These are phyloP conservation scores for Vinca major DNA, from an alignment of 305 asterid genomes.

Conservation along the genomic window DNA sequence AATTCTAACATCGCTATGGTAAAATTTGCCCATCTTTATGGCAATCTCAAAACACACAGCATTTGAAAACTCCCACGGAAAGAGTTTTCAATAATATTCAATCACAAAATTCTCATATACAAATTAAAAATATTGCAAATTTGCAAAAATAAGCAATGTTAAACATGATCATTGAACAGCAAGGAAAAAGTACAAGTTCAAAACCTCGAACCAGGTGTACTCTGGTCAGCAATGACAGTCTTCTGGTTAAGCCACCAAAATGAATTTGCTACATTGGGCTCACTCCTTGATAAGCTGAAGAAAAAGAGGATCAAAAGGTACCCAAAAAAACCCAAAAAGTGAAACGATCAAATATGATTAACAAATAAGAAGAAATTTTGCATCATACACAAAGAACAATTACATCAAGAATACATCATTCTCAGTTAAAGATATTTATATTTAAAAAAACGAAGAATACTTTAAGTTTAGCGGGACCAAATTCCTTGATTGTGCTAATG, in stretches of 20 bases:
- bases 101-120: not conserved
- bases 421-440: not conserved
- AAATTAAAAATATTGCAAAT: not conserved
- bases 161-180: not conserved
- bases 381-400: not conserved
- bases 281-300: slow-evolving; percentile 74
- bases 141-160: not conserved
- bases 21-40: not conserved
- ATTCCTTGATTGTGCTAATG: slow-evolving; percentile 10
- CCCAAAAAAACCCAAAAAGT: not conserved
- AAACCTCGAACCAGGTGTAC: slow-evolving; percentile 95
- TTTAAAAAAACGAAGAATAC: not conserved
- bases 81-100: not conserved
- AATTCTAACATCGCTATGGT: not conserved
- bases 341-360: not conserved
- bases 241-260: slow-evolving; percentile 92
- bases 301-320: slow-evolving; percentile 14
- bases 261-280: slow-evolving; percentile 69
- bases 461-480: slow-evolving; percentile 9
- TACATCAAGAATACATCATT: not conserved
- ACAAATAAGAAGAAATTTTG: not conserved
- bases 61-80: not conserved
- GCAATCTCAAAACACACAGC: not conserved
- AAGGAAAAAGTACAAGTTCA: slow-evolving; percentile 1
- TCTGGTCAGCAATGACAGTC: slow-evolving; percentile 66